Evolutionary conservation across 2,329 filamentous ascomycete genomes (phyloP).

Genomic region (Mycosphaerella sp.): DNA sequence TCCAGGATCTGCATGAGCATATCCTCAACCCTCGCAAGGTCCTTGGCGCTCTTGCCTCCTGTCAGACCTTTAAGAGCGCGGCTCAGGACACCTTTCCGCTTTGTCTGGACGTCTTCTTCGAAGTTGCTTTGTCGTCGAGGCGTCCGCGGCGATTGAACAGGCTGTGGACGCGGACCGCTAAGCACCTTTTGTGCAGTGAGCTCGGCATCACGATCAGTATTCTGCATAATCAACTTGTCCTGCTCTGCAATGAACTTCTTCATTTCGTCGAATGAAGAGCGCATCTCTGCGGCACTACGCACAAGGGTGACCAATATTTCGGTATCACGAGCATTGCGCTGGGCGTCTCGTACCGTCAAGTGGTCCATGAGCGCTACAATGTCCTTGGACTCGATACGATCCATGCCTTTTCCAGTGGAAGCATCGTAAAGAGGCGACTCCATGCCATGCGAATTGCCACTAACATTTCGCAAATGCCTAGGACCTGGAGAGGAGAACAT

Average conservation of each 20-base stretch:
- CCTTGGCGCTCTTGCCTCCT: conserved; percentile 78
- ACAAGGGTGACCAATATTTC: conserved; percentile 94
- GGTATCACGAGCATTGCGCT: conserved; percentile 90
- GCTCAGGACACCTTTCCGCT: conserved; percentile 90
- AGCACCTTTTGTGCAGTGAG: conserved; percentile 75
- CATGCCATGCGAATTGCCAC: conserved; percentile 89
- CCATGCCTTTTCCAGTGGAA: conserved; percentile 77
- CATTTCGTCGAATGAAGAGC: conserved; percentile 91
- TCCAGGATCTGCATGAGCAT: conserved; percentile 79
- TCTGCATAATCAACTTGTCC: conserved; percentile 80
- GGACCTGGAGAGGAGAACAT: conserved; percentile 53
- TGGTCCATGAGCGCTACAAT: conserved; percentile 98
- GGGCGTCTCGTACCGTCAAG: conserved; percentile 91
- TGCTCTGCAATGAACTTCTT: conserved; percentile 87
- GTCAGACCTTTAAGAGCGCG: conserved; percentile 80
- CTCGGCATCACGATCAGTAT: conserved; percentile 82
- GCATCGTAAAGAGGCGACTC: conserved; percentile 84
- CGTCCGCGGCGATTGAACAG: conserved; percentile 55
- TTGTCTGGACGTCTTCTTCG: conserved; percentile 56
- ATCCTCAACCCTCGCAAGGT: conserved; percentile 43
- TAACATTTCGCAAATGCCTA: conserved; percentile 61
- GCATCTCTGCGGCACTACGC: conserved; percentile 91
- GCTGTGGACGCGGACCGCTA: conserved; percentile 78
- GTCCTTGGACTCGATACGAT: conserved; percentile 90
- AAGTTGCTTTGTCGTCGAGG: conserved; percentile 47